These are phyloP conservation scores for Sideroxylon spinosum DNA, from an alignment of 179 eudicot genomes.

Conservation along the genomic window DNA sequence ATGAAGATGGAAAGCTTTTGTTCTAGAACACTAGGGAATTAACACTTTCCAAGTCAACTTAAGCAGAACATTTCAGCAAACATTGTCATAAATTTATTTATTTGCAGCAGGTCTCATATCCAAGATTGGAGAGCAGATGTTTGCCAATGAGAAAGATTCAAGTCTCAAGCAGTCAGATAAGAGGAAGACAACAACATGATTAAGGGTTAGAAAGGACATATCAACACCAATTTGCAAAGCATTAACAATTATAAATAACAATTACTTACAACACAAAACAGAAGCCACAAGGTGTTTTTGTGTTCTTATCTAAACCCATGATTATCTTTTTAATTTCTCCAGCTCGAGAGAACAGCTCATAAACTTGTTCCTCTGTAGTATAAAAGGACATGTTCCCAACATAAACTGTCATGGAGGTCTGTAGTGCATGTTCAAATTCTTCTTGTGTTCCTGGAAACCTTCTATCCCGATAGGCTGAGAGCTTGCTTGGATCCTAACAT, in stretches of 20 bases:
- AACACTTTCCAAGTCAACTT: neutral
- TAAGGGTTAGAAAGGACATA: neutral
- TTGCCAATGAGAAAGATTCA: neutral
- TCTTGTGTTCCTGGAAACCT: constrained; percentile 71
- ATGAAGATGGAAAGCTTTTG: neutral
- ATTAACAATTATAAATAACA: neutral
- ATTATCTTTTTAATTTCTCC: constrained; percentile 65
- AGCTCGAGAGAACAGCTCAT: constrained; percentile 64
- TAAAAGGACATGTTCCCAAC: constrained; percentile 72
- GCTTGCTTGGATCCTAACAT: constrained; percentile 50
- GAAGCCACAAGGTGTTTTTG: constrained; percentile 71
- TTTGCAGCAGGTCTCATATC: neutral
- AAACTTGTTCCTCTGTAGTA: constrained; percentile 77
- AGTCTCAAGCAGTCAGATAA: neutral
- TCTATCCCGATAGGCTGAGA: constrained; percentile 66
- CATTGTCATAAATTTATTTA: neutral
- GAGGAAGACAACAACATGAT: neutral
- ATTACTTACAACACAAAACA: constrained; percentile 57
- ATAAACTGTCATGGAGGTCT: constrained; percentile 49
- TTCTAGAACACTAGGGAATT: neutral
- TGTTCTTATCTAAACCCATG: constrained; percentile 76
- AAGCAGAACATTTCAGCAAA: neutral
- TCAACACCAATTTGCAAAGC: neutral
- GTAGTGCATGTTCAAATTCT: constrained; percentile 61
- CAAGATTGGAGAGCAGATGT: neutral